These are phyloP conservation scores for Candida gigantensis DNA, from an alignment of 1,139 yeast species.

Conservation along the genomic window DNA sequence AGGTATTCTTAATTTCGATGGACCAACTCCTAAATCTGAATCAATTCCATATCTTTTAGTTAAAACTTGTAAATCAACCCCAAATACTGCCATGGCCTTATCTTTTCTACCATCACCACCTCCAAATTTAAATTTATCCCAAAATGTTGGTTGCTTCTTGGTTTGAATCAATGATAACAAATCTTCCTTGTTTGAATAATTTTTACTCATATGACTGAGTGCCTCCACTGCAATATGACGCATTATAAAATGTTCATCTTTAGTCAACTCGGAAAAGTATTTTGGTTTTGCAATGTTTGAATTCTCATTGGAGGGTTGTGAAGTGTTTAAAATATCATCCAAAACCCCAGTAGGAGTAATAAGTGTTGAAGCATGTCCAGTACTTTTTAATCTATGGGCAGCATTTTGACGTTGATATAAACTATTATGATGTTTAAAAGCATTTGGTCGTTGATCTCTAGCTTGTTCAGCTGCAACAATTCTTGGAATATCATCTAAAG, in stretches of 20 bases:
- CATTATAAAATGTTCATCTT: slow-evolving; percentile 60
- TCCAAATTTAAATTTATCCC: slow-evolving; percentile 67
- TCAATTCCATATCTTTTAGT: slow-evolving; percentile 82
- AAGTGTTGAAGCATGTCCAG: slow-evolving; percentile 9
- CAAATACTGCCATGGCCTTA: slow-evolving; percentile 60
- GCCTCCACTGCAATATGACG: slow-evolving; percentile 72
- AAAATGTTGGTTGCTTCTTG: slow-evolving; percentile 61
- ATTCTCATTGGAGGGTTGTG: slow-evolving; percentile 6
- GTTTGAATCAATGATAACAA: slow-evolving; percentile 55
- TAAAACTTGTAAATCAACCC: slow-evolving; percentile 70
- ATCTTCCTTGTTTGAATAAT: slow-evolving; percentile 50
- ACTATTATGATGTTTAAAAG: slow-evolving; percentile 68
- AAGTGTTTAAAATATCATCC: slow-evolving; percentile 14
- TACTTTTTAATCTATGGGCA: slow-evolving; percentile 19
- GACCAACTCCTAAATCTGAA: slow-evolving; percentile 85
- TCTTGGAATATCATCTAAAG: slow-evolving; percentile 93
- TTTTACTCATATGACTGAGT: slow-evolving; percentile 43
- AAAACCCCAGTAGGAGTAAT: slow-evolving; percentile 15
- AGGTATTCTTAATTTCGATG: slow-evolving; percentile 78
- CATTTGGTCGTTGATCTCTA: slow-evolving; percentile 85
- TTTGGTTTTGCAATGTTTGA: slow-evolving; percentile 23
- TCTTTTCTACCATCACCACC: slow-evolving; percentile 28
- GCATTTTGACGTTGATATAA: slow-evolving; percentile 39
- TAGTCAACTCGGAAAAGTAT: slow-evolving; percentile 72
- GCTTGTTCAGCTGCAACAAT: slow-evolving; percentile 98